phyloP scores from a whole-genome alignment of 164 flowering plant species.

The Santalum album region DNA sequence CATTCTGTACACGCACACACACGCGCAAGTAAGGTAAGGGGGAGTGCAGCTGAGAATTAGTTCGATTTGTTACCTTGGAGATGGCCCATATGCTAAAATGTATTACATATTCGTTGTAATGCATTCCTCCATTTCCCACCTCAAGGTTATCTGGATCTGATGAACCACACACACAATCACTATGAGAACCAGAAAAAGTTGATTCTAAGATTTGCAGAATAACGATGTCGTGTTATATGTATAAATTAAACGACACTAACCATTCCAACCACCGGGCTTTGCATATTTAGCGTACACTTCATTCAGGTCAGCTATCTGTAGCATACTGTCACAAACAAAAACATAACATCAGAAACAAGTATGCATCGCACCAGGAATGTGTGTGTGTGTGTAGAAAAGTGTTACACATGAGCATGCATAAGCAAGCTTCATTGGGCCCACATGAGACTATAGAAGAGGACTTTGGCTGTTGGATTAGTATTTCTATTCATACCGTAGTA shows the following conservation, averaged over 20 bases:
- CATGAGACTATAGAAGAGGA: no score
- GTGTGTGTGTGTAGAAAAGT: no score
- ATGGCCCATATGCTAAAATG: constrained; percentile 19
- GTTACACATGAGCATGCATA: no score
- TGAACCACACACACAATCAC: neutral
- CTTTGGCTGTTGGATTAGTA: no score
- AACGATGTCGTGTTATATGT: no score
- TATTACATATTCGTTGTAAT: constrained; percentile 1
- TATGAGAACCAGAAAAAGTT: no score
- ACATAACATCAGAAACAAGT: no score
- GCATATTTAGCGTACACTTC: neutral
- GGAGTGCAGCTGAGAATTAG: neutral
- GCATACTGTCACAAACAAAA: neutral
- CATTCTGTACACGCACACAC: no score
- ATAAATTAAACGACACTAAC: neutral
- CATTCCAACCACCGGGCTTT: constrained; percentile 1
- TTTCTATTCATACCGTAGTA: no score
- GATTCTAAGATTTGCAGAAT: no score
- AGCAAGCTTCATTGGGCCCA: no score
- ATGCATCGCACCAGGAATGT: no score
- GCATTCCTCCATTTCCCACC: constrained; percentile 20
- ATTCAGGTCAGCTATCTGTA: neutral
- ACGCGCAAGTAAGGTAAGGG: neutral
- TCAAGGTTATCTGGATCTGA: constrained; percentile 15
- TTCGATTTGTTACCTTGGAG: constrained; percentile 10